Percentiles rank a stretch among this genome's conserved stretches.
phyloP scores from a whole-genome alignment of 176 grass and related monocot species.

The Oryza australiensis region DNA sequence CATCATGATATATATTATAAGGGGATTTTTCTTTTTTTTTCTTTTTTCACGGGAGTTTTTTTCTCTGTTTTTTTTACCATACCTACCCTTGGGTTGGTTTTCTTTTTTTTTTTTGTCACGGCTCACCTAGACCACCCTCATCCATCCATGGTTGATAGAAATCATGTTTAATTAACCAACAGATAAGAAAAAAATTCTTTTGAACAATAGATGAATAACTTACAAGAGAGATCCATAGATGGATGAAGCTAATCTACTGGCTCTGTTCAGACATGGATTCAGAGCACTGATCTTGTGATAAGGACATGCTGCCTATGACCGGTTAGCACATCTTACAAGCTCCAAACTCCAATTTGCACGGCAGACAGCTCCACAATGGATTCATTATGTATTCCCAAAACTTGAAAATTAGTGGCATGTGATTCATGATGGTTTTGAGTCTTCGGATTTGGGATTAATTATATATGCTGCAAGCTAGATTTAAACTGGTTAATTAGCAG shows the following conservation, averaged over 20 bases:
- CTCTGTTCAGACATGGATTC: conserved; percentile 24
- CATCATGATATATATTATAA: too few relatives aligned
- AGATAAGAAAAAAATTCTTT: too few relatives aligned
- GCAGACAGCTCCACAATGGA: background rate
- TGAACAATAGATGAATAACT: background rate
- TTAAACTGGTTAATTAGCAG: background rate
- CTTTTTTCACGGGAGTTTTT: too few relatives aligned
- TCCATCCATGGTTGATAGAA: too few relatives aligned
- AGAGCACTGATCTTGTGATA: conserved; percentile 21
- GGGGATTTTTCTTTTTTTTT: too few relatives aligned
- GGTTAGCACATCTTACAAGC: background rate
- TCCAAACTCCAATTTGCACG: conserved; percentile 16
- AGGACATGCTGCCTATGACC: conserved; percentile 14
- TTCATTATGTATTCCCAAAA: background rate
- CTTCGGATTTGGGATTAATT: background rate
- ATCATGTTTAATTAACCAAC: too few relatives aligned
- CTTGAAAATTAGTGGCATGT: background rate
- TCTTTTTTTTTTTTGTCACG: too few relatives aligned
- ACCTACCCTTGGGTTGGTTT: too few relatives aligned
- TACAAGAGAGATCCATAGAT: conserved; percentile 23
- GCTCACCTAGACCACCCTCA: too few relatives aligned
- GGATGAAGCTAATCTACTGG: background rate
- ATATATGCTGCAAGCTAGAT: background rate
- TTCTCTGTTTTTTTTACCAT: too few relatives aligned
- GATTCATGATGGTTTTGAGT: background rate